These are phyloP conservation scores for Fereydounia khargensis DNA, from an alignment of 1,284 basidiomycete genomes.

Conservation along the genomic window DNA sequence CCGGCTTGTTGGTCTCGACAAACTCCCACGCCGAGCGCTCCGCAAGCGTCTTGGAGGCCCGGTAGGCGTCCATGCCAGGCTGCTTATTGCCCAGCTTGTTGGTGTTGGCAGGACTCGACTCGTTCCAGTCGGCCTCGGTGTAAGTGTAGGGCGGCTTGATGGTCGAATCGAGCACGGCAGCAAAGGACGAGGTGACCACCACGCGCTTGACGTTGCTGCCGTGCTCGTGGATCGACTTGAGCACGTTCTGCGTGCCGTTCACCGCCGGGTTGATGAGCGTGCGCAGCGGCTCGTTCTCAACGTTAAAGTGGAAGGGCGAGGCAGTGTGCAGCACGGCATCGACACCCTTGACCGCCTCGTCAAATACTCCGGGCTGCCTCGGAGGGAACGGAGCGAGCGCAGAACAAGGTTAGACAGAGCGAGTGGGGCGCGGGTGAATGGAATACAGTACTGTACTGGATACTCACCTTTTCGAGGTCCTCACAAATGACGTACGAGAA, in stretches of 20 bases:
- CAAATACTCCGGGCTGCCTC: conserved; percentile 66
- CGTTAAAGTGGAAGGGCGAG: conserved; percentile 61
- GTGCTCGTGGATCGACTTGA: conserved; percentile 64
- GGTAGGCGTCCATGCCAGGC: conserved; percentile 61
- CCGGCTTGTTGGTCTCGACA: conserved; percentile 27
- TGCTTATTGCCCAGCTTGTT: conserved; percentile 32
- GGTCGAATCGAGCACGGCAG: conserved; percentile 60
- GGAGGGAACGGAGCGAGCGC: neutral
- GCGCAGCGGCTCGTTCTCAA: conserved; percentile 45
- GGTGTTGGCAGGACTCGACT: conserved; percentile 61
- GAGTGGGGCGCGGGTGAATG: too few species aligned
- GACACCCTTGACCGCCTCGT: conserved; percentile 69
- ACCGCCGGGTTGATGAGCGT: conserved; percentile 67
- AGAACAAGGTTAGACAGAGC: neutral
- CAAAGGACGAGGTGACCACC: conserved; percentile 68
- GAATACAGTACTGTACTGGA: too few species aligned
- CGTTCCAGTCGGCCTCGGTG: conserved; percentile 68
- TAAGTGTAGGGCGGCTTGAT: conserved; percentile 28
- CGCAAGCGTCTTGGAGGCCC: conserved; percentile 67
- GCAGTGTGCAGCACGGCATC: conserved; percentile 67
- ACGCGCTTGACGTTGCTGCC: conserved; percentile 64
- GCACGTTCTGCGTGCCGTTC: conserved; percentile 65
- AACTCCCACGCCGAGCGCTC: conserved; percentile 62
- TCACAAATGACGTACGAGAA: conserved; percentile 64
- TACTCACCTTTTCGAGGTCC: conserved; percentile 63